A percentile compares a stretch with the other conserved stretches of the same genome.
These are phyloP conservation scores for Citrus inodora DNA, from an alignment of 345 rosid genomes.

Conservation along the genomic window DNA sequence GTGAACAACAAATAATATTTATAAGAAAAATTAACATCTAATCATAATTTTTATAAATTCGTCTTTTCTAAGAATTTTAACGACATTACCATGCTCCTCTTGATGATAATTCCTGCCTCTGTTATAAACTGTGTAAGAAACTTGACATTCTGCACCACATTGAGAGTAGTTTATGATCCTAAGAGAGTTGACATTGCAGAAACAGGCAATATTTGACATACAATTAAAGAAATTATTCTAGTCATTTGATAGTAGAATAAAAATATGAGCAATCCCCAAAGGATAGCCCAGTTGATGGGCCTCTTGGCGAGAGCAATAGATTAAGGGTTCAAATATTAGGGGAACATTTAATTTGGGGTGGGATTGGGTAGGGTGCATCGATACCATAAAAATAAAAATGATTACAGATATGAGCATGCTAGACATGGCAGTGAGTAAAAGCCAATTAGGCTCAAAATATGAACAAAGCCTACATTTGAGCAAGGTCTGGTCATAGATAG, in stretches of 20 bases:
- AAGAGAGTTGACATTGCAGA: not conserved
- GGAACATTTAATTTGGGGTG: no score
- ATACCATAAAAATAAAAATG: no score
- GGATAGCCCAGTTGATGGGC: no score
- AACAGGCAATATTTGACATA: not conserved
- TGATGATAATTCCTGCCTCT: slow-evolving; percentile 75
- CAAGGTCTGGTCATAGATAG: not conserved
- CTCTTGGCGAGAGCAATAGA: no score
- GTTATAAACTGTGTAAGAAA: slow-evolving; percentile 87
- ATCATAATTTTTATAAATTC: not conserved
- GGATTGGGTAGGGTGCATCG: no score
- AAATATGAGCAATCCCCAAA: not conserved
- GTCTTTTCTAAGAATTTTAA: not conserved
- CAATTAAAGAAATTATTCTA: not conserved
- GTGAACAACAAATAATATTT: slow-evolving; percentile 3
- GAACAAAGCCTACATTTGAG: not conserved
- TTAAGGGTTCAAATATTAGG: no score
- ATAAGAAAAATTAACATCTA: not conserved
- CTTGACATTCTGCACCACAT: slow-evolving; percentile 63
- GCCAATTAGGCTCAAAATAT: not conserved
- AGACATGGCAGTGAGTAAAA: not conserved
- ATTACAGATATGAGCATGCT: not conserved
- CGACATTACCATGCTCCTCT: slow-evolving; percentile 63
- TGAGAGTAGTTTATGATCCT: not conserved
- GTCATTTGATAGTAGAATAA: not conserved